These are phyloP conservation scores for Sporisorium iseilematis-ciliati DNA, from an alignment of 1,284 basidiomycete species.

Conservation along the genomic window DNA sequence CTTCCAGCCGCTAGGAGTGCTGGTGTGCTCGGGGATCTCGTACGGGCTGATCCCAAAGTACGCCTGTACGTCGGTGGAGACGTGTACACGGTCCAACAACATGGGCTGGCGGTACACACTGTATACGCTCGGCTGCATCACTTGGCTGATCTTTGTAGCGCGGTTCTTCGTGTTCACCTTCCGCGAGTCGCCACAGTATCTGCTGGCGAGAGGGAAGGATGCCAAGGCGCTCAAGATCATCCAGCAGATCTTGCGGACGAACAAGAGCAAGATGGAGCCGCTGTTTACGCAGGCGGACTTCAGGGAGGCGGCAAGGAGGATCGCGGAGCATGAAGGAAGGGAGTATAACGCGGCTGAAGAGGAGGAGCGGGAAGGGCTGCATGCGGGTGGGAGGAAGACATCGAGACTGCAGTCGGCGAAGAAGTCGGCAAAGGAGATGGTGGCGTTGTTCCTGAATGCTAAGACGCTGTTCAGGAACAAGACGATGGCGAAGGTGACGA, in stretches of 20 bases:
- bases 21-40: slow-evolving; percentile 60
- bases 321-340: slow-evolving; percentile 29
- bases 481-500: slow-evolving; percentile 68
- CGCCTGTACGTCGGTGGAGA: slow-evolving; percentile 45
- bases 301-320: slow-evolving; percentile 64
- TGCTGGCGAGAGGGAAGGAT: slow-evolving; percentile 59
- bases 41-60: slow-evolving; percentile 62
- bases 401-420: slow-evolving; percentile 27
- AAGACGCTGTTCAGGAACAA: slow-evolving; percentile 69
- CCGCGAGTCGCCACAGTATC: slow-evolving; percentile 64
- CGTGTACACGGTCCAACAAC: slow-evolving; percentile 54
- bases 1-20: slow-evolving; percentile 67
- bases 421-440: slow-evolving; percentile 50
- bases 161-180: slow-evolving; percentile 65
- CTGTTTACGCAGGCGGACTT: slow-evolving; percentile 70
- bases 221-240: slow-evolving; percentile 56
- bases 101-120: slow-evolving; percentile 68
- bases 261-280: slow-evolving; percentile 68
- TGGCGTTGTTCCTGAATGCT: slow-evolving; percentile 65
- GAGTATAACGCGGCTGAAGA: slow-evolving; percentile 17
- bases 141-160: slow-evolving; percentile 62
- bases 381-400: slow-evolving; percentile 9
- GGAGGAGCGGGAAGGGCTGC: slow-evolving; percentile 28
- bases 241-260: slow-evolving; percentile 53
- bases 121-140: slow-evolving; percentile 63